Conservation (phyloP, 495 filamentous ascomycete genomes). For the Viridothelium virens region DNA sequence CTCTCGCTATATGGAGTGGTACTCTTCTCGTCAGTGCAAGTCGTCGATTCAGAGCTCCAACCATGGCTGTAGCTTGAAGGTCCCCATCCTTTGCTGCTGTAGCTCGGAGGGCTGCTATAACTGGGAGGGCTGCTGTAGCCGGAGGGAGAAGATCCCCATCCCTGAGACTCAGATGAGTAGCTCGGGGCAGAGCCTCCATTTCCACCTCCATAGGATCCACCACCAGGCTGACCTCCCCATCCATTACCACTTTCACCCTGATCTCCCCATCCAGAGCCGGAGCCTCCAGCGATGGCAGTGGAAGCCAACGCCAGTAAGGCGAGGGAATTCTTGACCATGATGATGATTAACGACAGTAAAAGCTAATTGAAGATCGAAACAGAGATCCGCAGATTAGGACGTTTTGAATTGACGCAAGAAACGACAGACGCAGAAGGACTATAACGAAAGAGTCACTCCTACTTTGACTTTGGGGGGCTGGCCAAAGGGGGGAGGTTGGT, state of each 20-base stretch:
- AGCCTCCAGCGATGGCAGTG: slow-evolving; percentile 1
- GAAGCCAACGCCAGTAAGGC: slow-evolving; percentile 5
- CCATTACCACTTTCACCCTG: background rate
- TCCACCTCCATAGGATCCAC: background rate
- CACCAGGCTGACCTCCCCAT: background rate
- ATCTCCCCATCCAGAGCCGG: slow-evolving; percentile 2
- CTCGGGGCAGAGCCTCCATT: background rate
- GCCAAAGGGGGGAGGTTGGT: slow-evolving; percentile 6
- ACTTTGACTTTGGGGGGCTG: background rate
- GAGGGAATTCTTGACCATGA: slow-evolving; percentile 8
- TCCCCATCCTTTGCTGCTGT: background rate
- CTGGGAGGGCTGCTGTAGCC: background rate
- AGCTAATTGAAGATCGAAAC: slow-evolving; percentile 5
- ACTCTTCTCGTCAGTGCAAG: slow-evolving; percentile 7
- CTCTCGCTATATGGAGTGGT: background rate
- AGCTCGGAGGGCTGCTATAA: background rate
- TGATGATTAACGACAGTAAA: slow-evolving; percentile 7
- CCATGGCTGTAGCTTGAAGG: slow-evolving; percentile 1
- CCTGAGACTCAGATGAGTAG: background rate
- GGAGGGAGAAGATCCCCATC: background rate
- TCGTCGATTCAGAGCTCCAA: background rate
- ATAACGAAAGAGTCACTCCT: slow-evolving; percentile 13
- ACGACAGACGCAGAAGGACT: slow-evolving; percentile 9
- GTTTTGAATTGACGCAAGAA: background rate
- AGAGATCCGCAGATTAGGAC: background rate